A percentile compares a stretch with the other conserved stretches of the same genome.
Evolutionary conservation across 495 filamentous ascomycete species (phyloP).

Genomic region (Eremomyces bilateralis): DNA sequence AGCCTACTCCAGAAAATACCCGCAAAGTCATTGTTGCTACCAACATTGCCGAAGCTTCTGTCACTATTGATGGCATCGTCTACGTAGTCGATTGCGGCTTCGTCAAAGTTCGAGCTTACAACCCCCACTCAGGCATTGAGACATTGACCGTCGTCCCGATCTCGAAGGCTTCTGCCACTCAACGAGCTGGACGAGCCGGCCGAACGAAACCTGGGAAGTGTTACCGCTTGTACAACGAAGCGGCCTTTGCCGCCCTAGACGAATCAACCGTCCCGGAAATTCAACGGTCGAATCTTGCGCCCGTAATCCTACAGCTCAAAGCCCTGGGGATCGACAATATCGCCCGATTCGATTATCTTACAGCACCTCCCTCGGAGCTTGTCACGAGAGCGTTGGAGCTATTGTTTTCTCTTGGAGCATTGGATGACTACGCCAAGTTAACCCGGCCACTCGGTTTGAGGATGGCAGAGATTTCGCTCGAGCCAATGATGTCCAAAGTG

Average conservation of each 20-base stretch:
- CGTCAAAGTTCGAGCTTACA: conserved; percentile 77
- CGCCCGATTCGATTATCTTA: conserved; percentile 72
- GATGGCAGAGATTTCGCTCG: conserved; percentile 88
- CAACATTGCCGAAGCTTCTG: conserved; percentile 24
- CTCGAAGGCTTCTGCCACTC: conserved; percentile 81
- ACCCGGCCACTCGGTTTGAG: conserved; percentile 67
- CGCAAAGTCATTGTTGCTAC: conserved; percentile 21
- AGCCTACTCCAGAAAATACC: conserved; percentile 15
- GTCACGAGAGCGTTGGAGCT: conserved; percentile 76
- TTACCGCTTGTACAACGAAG: conserved; percentile 78
- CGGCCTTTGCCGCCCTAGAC: conserved; percentile 42
- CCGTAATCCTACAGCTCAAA: conserved; percentile 80
- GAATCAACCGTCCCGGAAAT: conserved; percentile 75
- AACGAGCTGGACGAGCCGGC: conserved; percentile 80
- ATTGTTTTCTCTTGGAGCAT: conserved; percentile 67
- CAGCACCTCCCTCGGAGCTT: conserved; percentile 70
- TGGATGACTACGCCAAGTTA: conserved; percentile 81
- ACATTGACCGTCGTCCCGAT: conserved; percentile 70
- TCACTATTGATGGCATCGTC: conserved; percentile 22
- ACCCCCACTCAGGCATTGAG: conserved; percentile 75
- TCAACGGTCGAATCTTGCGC: conserved; percentile 79
- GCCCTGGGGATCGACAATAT: conserved; percentile 94
- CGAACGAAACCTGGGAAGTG: conserved; percentile 88
- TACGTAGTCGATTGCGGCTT: conserved; percentile 32
- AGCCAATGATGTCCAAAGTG: conserved; percentile 92